Evolutionary conservation across 225 moss, liverwort and hornwort genomes (phyloP).

Genomic region (Straminergon stramineum): DNA sequence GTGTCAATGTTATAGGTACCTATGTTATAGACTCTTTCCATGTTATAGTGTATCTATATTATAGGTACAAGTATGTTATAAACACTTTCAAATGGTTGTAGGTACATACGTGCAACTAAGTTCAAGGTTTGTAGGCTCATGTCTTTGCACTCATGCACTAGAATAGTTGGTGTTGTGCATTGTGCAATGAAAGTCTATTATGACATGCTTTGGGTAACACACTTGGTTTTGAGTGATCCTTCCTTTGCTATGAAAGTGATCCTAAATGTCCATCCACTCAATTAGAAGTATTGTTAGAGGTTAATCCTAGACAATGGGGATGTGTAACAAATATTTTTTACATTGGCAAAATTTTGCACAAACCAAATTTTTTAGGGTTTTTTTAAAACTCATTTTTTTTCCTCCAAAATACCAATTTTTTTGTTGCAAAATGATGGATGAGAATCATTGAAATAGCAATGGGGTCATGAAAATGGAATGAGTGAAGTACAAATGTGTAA

Average conservation of each 20-base stretch:
- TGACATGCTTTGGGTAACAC: rapidly evolving
- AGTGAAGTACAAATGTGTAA: neutral
- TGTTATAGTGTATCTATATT: neutral
- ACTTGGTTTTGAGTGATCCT: neutral
- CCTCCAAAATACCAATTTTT: neutral
- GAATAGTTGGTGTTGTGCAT: rapidly evolving
- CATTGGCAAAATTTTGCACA: neutral
- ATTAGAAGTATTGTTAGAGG: neutral
- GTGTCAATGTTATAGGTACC: neutral
- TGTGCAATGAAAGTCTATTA: neutral
- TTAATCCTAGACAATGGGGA: rapidly evolving
- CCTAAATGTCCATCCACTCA: rapidly evolving
- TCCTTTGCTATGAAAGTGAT: neutral
- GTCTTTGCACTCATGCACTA: rapidly evolving
- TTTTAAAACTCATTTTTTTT: neutral
- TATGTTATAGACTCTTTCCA: neutral
- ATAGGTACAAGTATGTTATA: neutral
- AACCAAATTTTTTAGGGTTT: rapidly evolving
- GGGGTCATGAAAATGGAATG: neutral
- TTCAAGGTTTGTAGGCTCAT: neutral
- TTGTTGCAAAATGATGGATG: neutral
- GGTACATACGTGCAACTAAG: neutral
- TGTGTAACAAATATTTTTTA: too few relatives aligned
- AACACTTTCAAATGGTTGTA: neutral
- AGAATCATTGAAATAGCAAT: rapidly evolving